Evolutionary conservation across 1,139 yeast species (phyloP).

Genomic region (Geotrichum cucujoidarum): DNA sequence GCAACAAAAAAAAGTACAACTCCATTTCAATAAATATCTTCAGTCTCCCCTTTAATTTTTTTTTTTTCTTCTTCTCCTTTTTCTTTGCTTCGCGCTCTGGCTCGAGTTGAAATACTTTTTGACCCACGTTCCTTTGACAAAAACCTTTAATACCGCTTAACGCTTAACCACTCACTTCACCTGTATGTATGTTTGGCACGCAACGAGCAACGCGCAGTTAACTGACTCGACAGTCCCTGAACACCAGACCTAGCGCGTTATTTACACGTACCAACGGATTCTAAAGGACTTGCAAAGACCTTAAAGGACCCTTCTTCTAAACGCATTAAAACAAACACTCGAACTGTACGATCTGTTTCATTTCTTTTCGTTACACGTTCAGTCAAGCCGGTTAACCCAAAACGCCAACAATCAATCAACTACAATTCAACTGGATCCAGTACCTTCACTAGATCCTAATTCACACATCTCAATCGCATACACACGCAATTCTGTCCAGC

Average conservation of each 20-base stretch:
- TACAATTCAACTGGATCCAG: neutral
- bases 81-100: neutral
- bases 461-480: neutral
- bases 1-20: neutral
- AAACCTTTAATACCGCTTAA: too few relatives aligned
- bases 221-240: too few relatives aligned
- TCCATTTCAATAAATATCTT: neutral
- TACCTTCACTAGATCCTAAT: neutral
- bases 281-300: too few relatives aligned
- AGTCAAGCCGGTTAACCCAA: neutral
- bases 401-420: neutral
- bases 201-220: too few relatives aligned
- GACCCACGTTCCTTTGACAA: too few relatives aligned
- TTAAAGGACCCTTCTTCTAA: too few relatives aligned
- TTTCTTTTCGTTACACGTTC: slow-evolving; percentile 17
- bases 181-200: too few relatives aligned
- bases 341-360: slow-evolving; percentile 19
- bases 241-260: too few relatives aligned
- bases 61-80: neutral
- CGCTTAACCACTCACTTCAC: too few relatives aligned
- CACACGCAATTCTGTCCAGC: neutral
- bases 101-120: too few relatives aligned
- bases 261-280: too few relatives aligned
- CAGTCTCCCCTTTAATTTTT: neutral
- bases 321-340: too few relatives aligned